Percentiles rank a stretch among this genome's conserved stretches.
Evolutionary conservation across 2,329 filamentous ascomycete species (phyloP).

Genomic region (Xylariaceae sp.): DNA sequence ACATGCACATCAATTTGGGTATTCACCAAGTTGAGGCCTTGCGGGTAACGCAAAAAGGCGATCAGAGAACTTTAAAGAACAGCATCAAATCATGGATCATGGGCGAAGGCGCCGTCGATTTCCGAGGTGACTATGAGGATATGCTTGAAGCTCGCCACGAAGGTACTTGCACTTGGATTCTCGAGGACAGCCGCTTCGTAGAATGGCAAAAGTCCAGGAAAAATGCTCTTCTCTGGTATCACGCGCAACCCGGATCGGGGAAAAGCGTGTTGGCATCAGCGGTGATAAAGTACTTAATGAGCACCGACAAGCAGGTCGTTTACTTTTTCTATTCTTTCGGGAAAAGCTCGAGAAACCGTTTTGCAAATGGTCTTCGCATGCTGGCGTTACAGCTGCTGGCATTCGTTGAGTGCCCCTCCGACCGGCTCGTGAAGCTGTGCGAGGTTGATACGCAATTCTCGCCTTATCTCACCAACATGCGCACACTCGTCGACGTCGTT

Average conservation of each 20-base stretch:
- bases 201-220: constrained; percentile 12
- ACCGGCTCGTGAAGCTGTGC: constrained; percentile 8
- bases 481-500: constrained; percentile 1
- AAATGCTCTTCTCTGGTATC: constrained; percentile 13
- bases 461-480: constrained; percentile 7
- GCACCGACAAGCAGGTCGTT: constrained; percentile 6
- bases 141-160: constrained; percentile 7
- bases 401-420: constrained; percentile 4
- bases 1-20: constrained; percentile 12
- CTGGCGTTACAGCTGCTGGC: constrained; percentile 11
- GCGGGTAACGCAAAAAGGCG: constrained; percentile 3
- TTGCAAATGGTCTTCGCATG: constrained; percentile 8
- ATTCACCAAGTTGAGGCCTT: constrained; percentile 7
- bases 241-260: constrained; percentile 11
- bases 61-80: constrained; percentile 5
- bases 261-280: constrained; percentile 14
- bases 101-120: constrained; percentile 6
- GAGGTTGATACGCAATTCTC: constrained; percentile 8
- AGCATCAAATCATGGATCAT: constrained; percentile 10
- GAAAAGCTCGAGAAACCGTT: constrained; percentile 1
- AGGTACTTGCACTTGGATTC: constrained; percentile 7
- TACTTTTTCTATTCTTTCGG: constrained; percentile 15
- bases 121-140: constrained; percentile 6
- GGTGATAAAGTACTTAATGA: constrained; percentile 7
- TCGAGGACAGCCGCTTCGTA: constrained; percentile 6